A percentile compares a stretch with the other conserved stretches of the same genome.
These are phyloP conservation scores for Apophysomyces trapeziformis DNA, from an alignment of 371 early-diverging fungal genomes.

Conservation along the genomic window DNA sequence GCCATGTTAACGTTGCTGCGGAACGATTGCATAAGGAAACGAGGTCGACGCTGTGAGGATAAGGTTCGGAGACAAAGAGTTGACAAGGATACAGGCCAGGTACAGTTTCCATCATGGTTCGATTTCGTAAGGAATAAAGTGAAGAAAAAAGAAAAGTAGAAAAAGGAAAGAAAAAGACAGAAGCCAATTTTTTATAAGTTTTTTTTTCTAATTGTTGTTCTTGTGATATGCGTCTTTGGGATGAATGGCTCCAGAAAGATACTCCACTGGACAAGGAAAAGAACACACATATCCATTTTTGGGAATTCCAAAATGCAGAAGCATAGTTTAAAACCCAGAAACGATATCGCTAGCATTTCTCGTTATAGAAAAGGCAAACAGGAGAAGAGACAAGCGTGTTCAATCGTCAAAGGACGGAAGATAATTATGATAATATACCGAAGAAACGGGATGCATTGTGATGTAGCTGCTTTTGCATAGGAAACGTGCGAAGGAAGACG, in stretches of 20 bases:
- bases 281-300: constrained; percentile 3
- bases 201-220: not conserved
- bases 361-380: no score
- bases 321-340: no score
- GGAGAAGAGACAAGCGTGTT: no score
- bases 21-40: not conserved
- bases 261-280: no score
- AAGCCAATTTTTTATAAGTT: not conserved
- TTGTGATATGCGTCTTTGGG: not conserved
- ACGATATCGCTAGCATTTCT: no score
- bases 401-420: no score
- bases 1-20: not conserved
- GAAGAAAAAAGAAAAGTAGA: not conserved
- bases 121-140: not conserved
- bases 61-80: not conserved
- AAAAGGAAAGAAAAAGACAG: not conserved
- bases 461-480: no score
- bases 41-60: not conserved
- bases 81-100: not conserved
- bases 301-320: not conserved
- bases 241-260: no score
- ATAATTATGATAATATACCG: no score
- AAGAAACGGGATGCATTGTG: no score
- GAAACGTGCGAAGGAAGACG: no score
- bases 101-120: not conserved